These are phyloP conservation scores for Leucocoprinus sp. DNA, from an alignment of 768 basidiomycete species.

Conservation along the genomic window DNA sequence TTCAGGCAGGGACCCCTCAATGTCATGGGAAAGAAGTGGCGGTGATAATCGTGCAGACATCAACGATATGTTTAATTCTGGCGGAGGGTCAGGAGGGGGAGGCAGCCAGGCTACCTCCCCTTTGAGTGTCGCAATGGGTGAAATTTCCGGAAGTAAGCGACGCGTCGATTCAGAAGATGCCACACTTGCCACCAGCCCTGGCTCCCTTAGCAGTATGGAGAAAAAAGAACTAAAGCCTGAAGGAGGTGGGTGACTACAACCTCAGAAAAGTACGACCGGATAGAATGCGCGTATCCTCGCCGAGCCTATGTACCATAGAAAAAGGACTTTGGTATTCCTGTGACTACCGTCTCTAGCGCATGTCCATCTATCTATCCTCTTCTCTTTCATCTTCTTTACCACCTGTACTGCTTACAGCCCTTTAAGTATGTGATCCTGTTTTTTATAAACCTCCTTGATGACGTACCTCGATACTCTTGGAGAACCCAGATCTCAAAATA, in stretches of 20 bases:
- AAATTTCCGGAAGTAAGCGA: constrained; percentile 6
- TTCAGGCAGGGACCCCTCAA: constrained; percentile 10
- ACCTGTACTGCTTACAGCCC: constrained; percentile 1
- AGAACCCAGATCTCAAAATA: not conserved
- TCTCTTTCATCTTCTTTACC: too few relatives aligned
- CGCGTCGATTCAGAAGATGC: constrained; percentile 7
- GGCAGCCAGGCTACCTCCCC: constrained; percentile 7
- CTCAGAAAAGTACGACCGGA: too few relatives aligned
- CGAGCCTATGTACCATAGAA: too few relatives aligned
- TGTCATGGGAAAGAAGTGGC: constrained; percentile 12
- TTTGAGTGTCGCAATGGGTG: constrained; percentile 4
- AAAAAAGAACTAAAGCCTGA: constrained; percentile 9
- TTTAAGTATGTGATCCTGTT: constrained; percentile 8
- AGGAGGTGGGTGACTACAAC: constrained; percentile 5
- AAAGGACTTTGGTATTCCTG: too few relatives aligned
- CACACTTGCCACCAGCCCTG: constrained; percentile 1
- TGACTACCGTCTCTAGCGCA: too few relatives aligned
- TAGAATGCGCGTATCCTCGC: too few relatives aligned
- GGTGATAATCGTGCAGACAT: constrained; percentile 8
- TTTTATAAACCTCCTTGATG: not conserved
- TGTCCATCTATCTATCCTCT: too few relatives aligned
- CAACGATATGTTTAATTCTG: constrained; percentile 7
- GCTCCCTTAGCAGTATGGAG: constrained; percentile 4
- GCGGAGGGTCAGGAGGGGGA: constrained; percentile 3
- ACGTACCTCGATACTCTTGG: constrained; percentile 5